A percentile compares a stretch with the other conserved stretches of the same genome.
These are phyloP conservation scores for Neoboletus subvelutipes DNA, from an alignment of 768 basidiomycete genomes.

Conservation along the genomic window DNA sequence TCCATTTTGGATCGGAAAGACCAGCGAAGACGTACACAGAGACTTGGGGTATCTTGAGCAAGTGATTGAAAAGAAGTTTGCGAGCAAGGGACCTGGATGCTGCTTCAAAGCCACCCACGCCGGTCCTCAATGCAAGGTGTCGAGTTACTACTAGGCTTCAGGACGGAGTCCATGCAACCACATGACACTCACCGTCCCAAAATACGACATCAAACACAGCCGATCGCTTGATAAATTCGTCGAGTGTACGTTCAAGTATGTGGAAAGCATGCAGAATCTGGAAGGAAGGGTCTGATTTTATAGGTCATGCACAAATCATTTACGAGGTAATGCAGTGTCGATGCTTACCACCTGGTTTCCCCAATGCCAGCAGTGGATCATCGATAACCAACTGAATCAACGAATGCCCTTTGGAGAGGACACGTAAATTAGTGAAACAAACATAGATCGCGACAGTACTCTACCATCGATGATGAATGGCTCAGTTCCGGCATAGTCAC, in stretches of 20 bases:
- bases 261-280: slow-evolving; percentile 64
- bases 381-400: slow-evolving; percentile 57
- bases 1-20: slow-evolving; percentile 50
- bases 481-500: slow-evolving; percentile 69
- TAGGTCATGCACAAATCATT: not conserved
- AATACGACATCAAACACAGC: slow-evolving; percentile 65
- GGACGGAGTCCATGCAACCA: not conserved
- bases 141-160: slow-evolving; percentile 38
- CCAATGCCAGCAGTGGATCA: slow-evolving; percentile 61
- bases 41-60: slow-evolving; percentile 39
- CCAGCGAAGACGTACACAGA: slow-evolving; percentile 46
- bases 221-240: slow-evolving; percentile 47
- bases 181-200: slow-evolving; percentile 45
- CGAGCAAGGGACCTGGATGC: slow-evolving; percentile 55
- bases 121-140: slow-evolving; percentile 43
- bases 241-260: slow-evolving; percentile 50
- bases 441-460: not conserved
- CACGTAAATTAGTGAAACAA: slow-evolving; percentile 1
- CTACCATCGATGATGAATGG: slow-evolving; percentile 65
- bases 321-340: not conserved
- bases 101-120: slow-evolving; percentile 33
- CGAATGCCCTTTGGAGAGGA: slow-evolving; percentile 52
- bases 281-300: slow-evolving; percentile 47
- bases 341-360: slow-evolving; percentile 41
- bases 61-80: slow-evolving; percentile 49